Base-by-base conservation (phyloP, 352 stramenopile species). In the Phytophthora melonis region DNA sequence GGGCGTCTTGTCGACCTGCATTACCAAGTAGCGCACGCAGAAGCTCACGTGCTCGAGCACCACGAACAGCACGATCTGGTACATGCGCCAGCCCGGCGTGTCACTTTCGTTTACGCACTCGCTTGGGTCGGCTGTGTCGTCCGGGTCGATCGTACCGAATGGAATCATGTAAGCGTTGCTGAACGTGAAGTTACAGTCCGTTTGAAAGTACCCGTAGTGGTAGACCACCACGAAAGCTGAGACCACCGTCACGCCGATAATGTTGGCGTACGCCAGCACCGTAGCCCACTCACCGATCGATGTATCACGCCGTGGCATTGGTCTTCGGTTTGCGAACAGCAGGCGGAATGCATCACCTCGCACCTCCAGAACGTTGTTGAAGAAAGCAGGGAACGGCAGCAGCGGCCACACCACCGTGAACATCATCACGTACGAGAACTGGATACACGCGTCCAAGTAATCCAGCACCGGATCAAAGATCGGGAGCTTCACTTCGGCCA, bases 401-500 rank as follows among this genome's bases (percentile, higher is more conserved):
- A 97, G 68, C n/a, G 89, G 89, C 91, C 91, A 97, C 63, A 96
- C 91, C 9, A 94, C 89, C 4, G 89, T 96, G 62, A 97, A 97
- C 91, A 97, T 97, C 70, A 95, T 82, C 59, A 97, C 87, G 67
- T 96, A 97, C 6, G 89, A 96, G 60, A 97, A 95, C 76, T 97
- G 91, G 61, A 97, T 96, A 66, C 87, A 92, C 8, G 90, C 87
- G 68, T 96, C 89, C 66, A 97, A 68, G 66, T 97, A 97, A 74
- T 97, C 91, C 39, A 95, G 75, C 70, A 93, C 89, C 25, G 90
- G 86, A 52, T 96, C 89, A 45, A 95, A 97, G 0, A 93, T 77
- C 11, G 89, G 85, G 19, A 97, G 70, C 60, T 96, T 94, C 10
- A 81, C 87, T 65, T 97, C 89, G 4, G 87, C 86, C 18, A 97